Conservation (phyloP, 139 green algal genomes). For the Asterochloris sp. region DNA sequence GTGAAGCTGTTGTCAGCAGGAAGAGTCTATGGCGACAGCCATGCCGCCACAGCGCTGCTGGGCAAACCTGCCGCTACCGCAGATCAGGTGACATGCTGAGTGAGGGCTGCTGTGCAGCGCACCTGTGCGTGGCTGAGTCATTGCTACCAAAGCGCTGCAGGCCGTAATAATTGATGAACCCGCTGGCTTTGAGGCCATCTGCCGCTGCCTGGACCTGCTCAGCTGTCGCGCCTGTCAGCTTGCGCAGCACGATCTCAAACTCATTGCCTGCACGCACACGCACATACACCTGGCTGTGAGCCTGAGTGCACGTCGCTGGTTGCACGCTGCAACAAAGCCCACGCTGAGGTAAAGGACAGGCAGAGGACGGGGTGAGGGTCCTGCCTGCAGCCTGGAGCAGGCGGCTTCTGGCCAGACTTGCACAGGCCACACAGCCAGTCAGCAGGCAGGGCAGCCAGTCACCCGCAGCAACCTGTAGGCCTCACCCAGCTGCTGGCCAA, state of each 20-base stretch:
- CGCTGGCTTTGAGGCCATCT: conserved; percentile 36
- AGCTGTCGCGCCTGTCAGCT: neutral
- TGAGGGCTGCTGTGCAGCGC: too few species aligned
- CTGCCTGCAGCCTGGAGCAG: neutral
- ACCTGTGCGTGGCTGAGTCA: conserved; percentile 68
- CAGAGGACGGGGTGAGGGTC: too few species aligned
- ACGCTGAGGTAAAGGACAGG: neutral
- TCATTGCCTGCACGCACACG: conserved; percentile 16
- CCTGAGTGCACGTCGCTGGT: neutral
- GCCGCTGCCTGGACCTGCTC: conserved; percentile 42
- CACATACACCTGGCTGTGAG: neutral
- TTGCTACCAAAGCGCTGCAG: conserved; percentile 91
- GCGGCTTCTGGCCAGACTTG: neutral
- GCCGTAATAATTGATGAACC: conserved; percentile 97
- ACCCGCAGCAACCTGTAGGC: neutral
- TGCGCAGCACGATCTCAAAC: conserved; percentile 24
- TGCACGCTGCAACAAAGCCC: neutral
- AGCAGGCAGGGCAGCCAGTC: neutral
- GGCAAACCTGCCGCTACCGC: too few species aligned
- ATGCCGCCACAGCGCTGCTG: too few species aligned
- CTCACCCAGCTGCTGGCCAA: conserved; percentile 10
- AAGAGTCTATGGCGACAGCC: too few species aligned
- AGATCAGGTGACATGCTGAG: too few species aligned
- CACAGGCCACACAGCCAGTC: neutral
- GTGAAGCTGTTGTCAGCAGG: too few species aligned